A percentile compares a stretch with the other conserved stretches of the same genome.
Evolutionary conservation across 495 filamentous ascomycete species (phyloP).

Genomic region (Trichocladium antarcticum): DNA sequence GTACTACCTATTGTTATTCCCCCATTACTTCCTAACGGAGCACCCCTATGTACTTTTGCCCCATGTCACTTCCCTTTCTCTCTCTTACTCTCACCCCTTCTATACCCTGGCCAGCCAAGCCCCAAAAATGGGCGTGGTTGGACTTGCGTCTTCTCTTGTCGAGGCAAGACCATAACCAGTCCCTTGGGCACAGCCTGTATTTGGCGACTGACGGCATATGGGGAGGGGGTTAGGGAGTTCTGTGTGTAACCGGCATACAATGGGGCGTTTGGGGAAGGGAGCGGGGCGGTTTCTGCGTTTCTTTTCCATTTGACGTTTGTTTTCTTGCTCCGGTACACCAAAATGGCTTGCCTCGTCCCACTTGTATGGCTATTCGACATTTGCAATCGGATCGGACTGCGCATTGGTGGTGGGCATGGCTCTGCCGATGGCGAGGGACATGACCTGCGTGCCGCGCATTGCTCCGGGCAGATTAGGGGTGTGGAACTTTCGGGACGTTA

Average conservation of each 20-base stretch:
- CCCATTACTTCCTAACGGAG: not conserved
- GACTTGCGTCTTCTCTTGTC: not conserved
- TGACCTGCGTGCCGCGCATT: not conserved
- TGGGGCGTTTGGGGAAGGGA: conserved; percentile 2
- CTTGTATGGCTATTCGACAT: not conserved
- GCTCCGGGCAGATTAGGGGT: not conserved
- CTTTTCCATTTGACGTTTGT: not conserved
- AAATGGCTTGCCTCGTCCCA: not conserved
- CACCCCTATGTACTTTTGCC: not conserved
- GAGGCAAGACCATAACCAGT: not conserved
- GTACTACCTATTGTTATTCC: conserved; percentile 5
- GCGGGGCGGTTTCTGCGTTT: not conserved
- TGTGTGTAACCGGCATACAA: conserved; percentile 1
- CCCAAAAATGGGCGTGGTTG: not conserved
- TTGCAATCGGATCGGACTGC: not conserved
- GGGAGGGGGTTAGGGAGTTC: not conserved
- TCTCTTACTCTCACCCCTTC: not conserved
- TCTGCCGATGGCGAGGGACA: too few relatives aligned
- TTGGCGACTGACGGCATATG: not conserved
- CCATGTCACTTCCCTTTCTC: not conserved
- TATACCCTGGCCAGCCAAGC: not conserved
- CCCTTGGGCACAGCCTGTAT: not conserved
- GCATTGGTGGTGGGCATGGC: conserved; percentile 1
- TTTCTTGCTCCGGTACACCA: not conserved
- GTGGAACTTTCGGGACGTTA: not conserved